Evolutionary conservation across 1,284 basidiomycete species (phyloP), one percentile per base, ranked within the genome.

Genomic region (Apiotrichum veenhuisii): DNA sequence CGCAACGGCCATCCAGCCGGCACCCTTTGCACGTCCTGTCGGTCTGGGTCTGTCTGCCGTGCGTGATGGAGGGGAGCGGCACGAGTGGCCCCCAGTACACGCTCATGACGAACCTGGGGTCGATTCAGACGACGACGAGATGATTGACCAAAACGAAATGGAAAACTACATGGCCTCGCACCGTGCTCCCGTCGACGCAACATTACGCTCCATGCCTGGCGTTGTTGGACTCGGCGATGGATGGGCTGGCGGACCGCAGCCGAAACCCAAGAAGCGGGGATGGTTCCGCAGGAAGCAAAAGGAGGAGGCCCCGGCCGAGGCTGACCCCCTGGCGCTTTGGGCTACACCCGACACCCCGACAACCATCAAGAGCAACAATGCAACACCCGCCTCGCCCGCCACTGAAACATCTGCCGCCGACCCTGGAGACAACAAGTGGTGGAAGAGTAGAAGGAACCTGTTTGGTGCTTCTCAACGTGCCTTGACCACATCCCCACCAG

Each of bases 211-310:
- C 14, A 58, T 63, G 43, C 67, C 68, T 5, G 72, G 70, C 10
- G 65, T 74, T n/a, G 59, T 70, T 2, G 70, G 70, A 5, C 50
- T 74, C 2, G 72, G 72, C 10, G 72, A 74, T 41, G 72, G 72
- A 14, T 74, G 72, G 72, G 68, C 68, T 12, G 66, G 70, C 33
- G 69, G 67, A 26, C 55, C 55, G 8, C 55, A 50, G 20, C 26
- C 37, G 10, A 52, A 58, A 33, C 47, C 47, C 3, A 61, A 58
- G 51, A 36, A 26, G 15, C 22, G 22, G 18, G 36, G 50, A 14
- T 62, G 60, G 60, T 58, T 58, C 34, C 40, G 46, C 22, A 46
- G 54, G n/a, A 27, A 25, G 4, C 53, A 55, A 22, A 34, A 42
- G 34, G 52, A 54, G 15, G 41, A 52, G 40, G 18, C 33, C 14